Base-by-base conservation (phyloP, 805 yeast genomes). In the Starmerella riodocensis region DNA sequence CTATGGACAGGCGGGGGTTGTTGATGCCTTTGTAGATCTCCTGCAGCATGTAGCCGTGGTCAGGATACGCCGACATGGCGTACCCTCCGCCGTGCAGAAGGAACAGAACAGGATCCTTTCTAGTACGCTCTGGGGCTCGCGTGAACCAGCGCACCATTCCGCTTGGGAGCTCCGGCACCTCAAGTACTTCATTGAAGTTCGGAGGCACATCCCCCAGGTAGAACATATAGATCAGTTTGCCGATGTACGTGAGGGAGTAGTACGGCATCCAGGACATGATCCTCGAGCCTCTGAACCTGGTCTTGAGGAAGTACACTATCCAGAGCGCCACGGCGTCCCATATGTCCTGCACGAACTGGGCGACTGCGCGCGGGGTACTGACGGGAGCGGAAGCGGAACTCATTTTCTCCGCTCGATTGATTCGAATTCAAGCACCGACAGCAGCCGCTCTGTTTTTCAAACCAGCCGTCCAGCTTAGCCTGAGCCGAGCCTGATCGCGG, bases 11-110 rank as follows among this genome's bases (percentile, higher is more conserved):
- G 6, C 55, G 38, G 21, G 37, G 31, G 23, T 48, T 44, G 19
- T 14, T 27, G 4, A 42, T 29, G 8, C 21, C 22, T 20, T 28
- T 17, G 32, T 35, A 43, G 13, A 47, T 26, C 18, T 25, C 33
- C 19, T 33, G 23, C 28, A 42, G 17, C 21, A 27, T 30, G 14
- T n/a, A 14, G 8, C 34, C 34, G 23, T 44, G 51, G 8, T 32
- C 18, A 9, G 40, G 33, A 3, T 30, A 19, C 34, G 39, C 11
- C 18, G 33, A 31, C 19, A 44, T 17, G 22, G 32, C 45, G 32
- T 43, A 52, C 4, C 53, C 56, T 4, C 56, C 56, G 29, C 56
- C 56, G 32, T 52, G 56, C 14, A 49, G 27, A 23, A 39, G 43
- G 18, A 49, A 8, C 7, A 52, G 6, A 13, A 52, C 52, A 1